phyloP scores from a whole-genome alignment of 371 early-diverging fungal species.

The Umbelopsis sp. region DNA sequence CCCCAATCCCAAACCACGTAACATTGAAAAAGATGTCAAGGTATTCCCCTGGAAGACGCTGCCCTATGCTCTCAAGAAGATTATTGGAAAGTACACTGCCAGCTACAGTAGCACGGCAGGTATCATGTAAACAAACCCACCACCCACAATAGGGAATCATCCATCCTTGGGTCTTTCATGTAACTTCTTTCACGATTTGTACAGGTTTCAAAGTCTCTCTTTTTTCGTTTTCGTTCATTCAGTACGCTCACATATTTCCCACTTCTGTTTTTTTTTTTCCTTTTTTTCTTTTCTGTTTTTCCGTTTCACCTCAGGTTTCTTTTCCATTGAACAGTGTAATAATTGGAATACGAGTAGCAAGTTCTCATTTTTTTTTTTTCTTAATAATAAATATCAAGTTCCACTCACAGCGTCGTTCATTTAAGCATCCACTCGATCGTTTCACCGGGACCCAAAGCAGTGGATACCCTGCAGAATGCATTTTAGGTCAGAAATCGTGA shows the following conservation, averaged over 20 bases:
- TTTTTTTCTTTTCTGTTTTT: neutral
- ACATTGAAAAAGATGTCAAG: constrained; percentile 82
- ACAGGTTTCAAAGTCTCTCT: neutral
- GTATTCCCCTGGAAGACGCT: constrained; percentile 74
- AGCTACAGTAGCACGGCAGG: constrained; percentile 39
- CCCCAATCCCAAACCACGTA: constrained; percentile 78
- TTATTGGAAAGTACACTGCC: constrained; percentile 62
- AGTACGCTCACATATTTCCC: neutral
- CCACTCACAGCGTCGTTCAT: neutral
- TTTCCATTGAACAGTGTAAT: constrained; percentile 1
- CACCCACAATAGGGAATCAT: neutral
- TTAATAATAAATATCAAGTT: constrained; percentile 15
- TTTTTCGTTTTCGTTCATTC: neutral
- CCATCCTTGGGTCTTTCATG: neutral
- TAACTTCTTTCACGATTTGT: constrained; percentile 15
- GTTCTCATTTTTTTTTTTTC: no score
- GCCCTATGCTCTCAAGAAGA: constrained; percentile 65
- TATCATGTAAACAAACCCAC: constrained; percentile 27
- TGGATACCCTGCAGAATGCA: no score
- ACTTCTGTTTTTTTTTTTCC: neutral
- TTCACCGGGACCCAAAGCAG: no score
- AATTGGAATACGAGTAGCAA: neutral
- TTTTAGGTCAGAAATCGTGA: no score
- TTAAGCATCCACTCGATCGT: no score
- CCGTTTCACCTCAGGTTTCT: neutral